Evolutionary conservation across 2,329 filamentous ascomycete genomes (phyloP).

Genomic region (Colletotrichum sp.): DNA sequence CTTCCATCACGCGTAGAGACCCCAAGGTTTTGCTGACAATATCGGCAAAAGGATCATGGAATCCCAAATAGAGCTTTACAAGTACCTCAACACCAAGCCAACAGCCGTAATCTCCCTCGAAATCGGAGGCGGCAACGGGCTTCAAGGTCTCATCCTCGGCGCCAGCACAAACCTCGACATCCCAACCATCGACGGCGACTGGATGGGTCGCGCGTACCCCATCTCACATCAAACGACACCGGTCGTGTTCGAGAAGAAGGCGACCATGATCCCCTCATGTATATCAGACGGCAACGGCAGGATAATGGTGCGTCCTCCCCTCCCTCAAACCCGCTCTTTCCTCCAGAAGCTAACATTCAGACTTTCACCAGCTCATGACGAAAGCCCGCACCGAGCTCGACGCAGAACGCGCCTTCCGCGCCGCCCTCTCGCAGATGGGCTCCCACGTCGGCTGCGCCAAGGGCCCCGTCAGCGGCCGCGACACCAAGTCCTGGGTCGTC

Average conservation of each 20-base stretch:
- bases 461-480: slow-evolving; percentile 51
- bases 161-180: slow-evolving; percentile 56
- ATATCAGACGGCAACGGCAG: slow-evolving; percentile 22
- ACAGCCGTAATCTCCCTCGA: slow-evolving; percentile 44
- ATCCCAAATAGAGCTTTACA: slow-evolving; percentile 43
- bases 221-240: slow-evolving; percentile 61
- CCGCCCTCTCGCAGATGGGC: slow-evolving; percentile 59
- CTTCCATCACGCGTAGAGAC: too few species aligned
- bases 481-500: slow-evolving; percentile 56
- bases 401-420: slow-evolving; percentile 55
- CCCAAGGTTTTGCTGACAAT: too few species aligned
- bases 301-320: background rate
- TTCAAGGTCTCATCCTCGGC: slow-evolving; percentile 62
- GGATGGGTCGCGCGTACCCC: slow-evolving; percentile 62
- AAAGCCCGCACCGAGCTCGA: slow-evolving; percentile 50
- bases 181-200: slow-evolving; percentile 58
- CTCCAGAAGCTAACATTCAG: background rate
- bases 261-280: slow-evolving; percentile 34
- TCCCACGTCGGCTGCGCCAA: slow-evolving; percentile 56
- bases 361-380: slow-evolving; percentile 41
- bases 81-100: slow-evolving; percentile 44
- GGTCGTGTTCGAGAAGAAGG: slow-evolving; percentile 35
- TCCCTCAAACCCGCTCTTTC: background rate
- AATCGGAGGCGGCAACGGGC: slow-evolving; percentile 69
- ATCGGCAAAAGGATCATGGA: background rate